A percentile compares a stretch with the other conserved stretches of the same genome.
Conservation (phyloP, 257 asterid genomes). For the Jacaranda copaia region DNA sequence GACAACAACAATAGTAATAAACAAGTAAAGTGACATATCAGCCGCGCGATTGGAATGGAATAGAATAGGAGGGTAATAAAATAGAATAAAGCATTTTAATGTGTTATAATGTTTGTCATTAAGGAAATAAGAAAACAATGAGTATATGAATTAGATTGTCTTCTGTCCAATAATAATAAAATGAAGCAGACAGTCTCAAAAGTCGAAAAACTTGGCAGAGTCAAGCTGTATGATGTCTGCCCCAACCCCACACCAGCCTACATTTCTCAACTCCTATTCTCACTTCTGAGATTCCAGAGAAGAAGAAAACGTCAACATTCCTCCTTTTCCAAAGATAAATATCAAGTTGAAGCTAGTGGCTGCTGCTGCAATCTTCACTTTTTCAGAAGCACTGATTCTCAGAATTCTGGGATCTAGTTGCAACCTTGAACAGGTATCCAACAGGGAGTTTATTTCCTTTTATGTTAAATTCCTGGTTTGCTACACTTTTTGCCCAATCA, state of each 20-base stretch:
- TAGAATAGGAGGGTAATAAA: not conserved
- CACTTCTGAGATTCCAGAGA: not conserved
- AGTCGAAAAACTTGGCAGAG: constrained; percentile 24
- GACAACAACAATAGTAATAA: not conserved
- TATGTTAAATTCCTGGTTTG: not conserved
- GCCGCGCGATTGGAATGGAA: not conserved
- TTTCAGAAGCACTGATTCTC: not conserved
- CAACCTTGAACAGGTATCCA: constrained; percentile 24
- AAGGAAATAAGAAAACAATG: not conserved
- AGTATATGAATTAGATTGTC: not conserved
- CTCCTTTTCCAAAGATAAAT: not conserved
- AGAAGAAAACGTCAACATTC: not conserved
- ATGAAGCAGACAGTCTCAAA: constrained; percentile 5
- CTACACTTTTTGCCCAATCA: not conserved
- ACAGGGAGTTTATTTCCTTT: not conserved
- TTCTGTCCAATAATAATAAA: constrained; percentile 10
- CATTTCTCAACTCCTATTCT: not conserved
- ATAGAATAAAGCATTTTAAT: not conserved
- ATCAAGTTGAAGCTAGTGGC: not conserved
- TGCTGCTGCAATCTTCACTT: not conserved
- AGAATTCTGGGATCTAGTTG: not conserved
- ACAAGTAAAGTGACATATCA: not conserved
- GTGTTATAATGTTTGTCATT: not conserved
- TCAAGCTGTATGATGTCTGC: not conserved
- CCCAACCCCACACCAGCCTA: constrained; percentile 13